Evolutionary conservation across 331 rosid species (phyloP), one percentile per base, ranked within the genome.

Genomic region (Acacia concinna): DNA sequence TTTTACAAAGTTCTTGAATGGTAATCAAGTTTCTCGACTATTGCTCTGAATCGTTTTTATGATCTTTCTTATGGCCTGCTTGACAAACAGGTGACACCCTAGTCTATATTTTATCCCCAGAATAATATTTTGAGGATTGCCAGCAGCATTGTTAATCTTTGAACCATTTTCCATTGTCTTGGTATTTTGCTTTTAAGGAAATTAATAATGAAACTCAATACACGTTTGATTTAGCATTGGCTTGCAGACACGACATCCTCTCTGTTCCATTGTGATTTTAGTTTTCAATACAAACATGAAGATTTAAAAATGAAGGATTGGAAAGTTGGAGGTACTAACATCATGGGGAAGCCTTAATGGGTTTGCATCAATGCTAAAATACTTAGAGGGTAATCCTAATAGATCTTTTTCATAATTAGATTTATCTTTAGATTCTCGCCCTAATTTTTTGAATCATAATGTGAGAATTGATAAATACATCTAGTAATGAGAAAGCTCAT

Each of bases 1-100:
- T 91, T 96, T 81, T 87, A 87, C 78, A 96, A 89, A 80, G 40
- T 89, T 51, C 85, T 96, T 78, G 98, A 93, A 80, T 96, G 99
- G 99, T 96, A 89, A 71, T 14, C 1, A 25, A 43, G 38, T 70
- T 27, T 27, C 34, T 18, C 31, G 23, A 40, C 20, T 31, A 17
- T 8, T 23, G 13, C 43, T 73, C 0, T 2, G 25, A 23, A 21
- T 47, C 47, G 17, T 38, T 30, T 46, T 57, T 57, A 7, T 44
- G 10, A 60, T 74, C 3, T 47, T 60, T 18, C 38, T 52, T 10
- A 49, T 59, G 66, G 2, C 52, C 77, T 72, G 27, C 78, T 31
- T 23, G 11, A n/a, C 81, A 57, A 78, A 66, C 63, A 68, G 27
- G 21, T 31, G 69, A 2, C 27, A 18, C 40, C n/a, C 8, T 20